Evolutionary conservation across 805 yeast species (phyloP).

Genomic region (Candida boleticola): DNA sequence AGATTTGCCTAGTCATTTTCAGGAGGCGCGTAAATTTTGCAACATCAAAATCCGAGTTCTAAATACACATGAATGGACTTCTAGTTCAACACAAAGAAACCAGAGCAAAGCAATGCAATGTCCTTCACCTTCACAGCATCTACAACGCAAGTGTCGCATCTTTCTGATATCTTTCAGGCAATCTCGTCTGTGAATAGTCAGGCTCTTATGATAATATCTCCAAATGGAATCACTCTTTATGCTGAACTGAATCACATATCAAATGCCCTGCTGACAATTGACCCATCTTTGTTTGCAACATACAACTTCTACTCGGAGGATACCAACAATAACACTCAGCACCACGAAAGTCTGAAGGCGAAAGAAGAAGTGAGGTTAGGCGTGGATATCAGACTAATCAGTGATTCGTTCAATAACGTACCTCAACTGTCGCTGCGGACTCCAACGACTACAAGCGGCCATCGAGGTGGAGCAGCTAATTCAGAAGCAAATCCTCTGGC

Average conservation of each 20-base stretch:
- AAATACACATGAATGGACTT: too few relatives aligned
- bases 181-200: constrained; percentile 29
- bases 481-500: not conserved
- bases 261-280: constrained; percentile 34
- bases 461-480: not conserved
- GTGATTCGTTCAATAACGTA: constrained; percentile 35
- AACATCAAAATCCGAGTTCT: too few relatives aligned
- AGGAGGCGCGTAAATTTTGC: too few relatives aligned
- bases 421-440: constrained; percentile 11
- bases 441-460: not conserved
- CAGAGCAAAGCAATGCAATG: not conserved
- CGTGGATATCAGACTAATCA: constrained; percentile 33
- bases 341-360: constrained; percentile 1
- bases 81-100: too few relatives aligned
- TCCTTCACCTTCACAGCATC: constrained; percentile 29
- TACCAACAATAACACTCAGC: constrained; percentile 9
- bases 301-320: constrained; percentile 19
- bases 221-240: constrained; percentile 31
- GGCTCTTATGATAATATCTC: constrained; percentile 33
- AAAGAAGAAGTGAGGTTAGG: constrained; percentile 24
- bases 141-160: constrained; percentile 35
- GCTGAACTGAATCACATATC: constrained; percentile 36
- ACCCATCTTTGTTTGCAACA: constrained; percentile 33
- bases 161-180: constrained; percentile 35
- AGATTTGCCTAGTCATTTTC: too few relatives aligned